Evolutionary conservation across 176 grass and related monocot species (phyloP).

Genomic region (Oryza coarctata): DNA sequence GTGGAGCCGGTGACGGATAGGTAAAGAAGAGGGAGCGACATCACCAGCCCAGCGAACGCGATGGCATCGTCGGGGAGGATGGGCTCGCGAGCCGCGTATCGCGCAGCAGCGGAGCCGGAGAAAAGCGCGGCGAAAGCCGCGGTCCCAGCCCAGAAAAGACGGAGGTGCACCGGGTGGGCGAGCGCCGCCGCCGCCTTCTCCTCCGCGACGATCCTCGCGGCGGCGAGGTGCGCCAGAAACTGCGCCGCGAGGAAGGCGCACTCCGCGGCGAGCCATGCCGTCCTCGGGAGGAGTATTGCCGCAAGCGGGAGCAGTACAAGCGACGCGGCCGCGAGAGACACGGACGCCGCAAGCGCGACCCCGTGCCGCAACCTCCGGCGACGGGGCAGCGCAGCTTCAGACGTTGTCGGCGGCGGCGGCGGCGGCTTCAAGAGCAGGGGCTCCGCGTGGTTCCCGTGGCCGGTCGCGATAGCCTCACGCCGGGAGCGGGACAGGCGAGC

Average conservation of each 20-base stretch:
- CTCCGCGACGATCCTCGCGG: slow-evolving; percentile 19
- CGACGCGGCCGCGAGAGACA: slow-evolving; percentile 25
- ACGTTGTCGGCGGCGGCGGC: not conserved
- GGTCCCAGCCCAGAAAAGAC: slow-evolving; percentile 51
- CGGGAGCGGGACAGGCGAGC: not conserved
- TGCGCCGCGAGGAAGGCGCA: slow-evolving; percentile 49
- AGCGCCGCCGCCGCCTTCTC: slow-evolving; percentile 18
- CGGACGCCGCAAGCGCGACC: slow-evolving; percentile 29
- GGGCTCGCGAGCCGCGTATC: slow-evolving; percentile 19
- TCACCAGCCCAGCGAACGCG: slow-evolving; percentile 32
- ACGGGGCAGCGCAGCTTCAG: not conserved
- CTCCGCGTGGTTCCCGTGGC: not conserved
- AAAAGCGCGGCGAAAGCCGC: slow-evolving; percentile 10
- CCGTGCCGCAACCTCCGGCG: not conserved
- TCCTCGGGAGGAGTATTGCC: not conserved
- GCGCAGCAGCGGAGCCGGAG: slow-evolving; percentile 24
- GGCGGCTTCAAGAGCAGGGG: slow-evolving; percentile 39
- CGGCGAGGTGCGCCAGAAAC: slow-evolving; percentile 40
- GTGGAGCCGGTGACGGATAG: slow-evolving; percentile 18
- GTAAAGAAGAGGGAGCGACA: slow-evolving; percentile 47
- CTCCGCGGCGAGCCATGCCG: slow-evolving; percentile 15
- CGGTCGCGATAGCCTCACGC: fast-evolving
- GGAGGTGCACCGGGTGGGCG: slow-evolving; percentile 35
- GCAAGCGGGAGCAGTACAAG: slow-evolving; percentile 42
- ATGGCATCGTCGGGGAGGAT: slow-evolving; percentile 40